Evolutionary conservation across 176 grass and related monocot genomes (phyloP), one percentile per base, ranked within the genome.

Genomic region (Thinopyrum elongatum): DNA sequence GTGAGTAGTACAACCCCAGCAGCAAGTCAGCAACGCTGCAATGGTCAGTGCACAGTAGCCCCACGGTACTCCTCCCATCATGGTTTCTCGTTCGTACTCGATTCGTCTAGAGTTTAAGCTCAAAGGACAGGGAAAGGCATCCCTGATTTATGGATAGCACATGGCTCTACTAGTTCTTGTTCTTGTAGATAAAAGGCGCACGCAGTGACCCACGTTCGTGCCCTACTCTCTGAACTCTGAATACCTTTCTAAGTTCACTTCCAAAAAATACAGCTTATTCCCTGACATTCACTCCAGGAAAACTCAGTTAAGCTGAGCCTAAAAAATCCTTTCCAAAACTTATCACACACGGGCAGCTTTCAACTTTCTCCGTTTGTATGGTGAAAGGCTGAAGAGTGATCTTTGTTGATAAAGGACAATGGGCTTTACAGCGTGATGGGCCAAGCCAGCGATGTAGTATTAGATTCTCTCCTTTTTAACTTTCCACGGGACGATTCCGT

Each of bases 111-210:
- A 62, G 36, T 60, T 88, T 69, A 87, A 60, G 76, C 58, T 19
- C 28, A 0, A 39, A 70, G 85, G 76, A 91, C 70, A 35, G 3
- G 68, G 28, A 51, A 81, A 76, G 69, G 62, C 77, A 70, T 71
- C 77, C 63, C 35, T 47, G 77, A 47, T 84, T 81, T 81, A 77
- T 87, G 70, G 70, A 53, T 22, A 63, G 62, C 82, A 87, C 85
- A 85, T 91, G 85, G 17, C 44, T 83, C 58, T 39, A 25, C 34
- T 51, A 65, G 65, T 12, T 46, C 42, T 42, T 42, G n/a, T 70
- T 74, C 79, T 79, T 35, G n/a, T 30, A 23, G 7, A 16, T n/a
- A n/a, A n/a, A n/a, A n/a, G n/a, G n/a, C n/a, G n/a, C n/a, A n/a
- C n/a, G n/a, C n/a, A n/a, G n/a, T n/a, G n/a, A n/a, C n/a, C n/a